Conservation (phyloP, 176 grass and related monocot species). For the Oryza rufipogon region DNA sequence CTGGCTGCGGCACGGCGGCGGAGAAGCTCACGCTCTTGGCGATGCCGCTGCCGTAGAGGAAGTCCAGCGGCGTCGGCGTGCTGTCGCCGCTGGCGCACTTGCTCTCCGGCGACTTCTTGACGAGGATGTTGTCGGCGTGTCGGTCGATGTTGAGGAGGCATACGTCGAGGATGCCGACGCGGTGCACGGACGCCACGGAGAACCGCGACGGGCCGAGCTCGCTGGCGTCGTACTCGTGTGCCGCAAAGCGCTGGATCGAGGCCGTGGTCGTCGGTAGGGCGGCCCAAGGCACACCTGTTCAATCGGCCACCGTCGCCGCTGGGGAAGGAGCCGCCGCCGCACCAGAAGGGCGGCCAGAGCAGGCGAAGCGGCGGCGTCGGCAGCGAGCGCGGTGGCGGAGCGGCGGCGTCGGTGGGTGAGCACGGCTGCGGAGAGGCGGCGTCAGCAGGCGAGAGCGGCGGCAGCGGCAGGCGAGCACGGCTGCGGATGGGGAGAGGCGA, state of each 20-base stretch:
- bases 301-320: too few relatives aligned
- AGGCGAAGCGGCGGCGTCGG: too few relatives aligned
- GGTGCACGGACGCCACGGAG: constrained; percentile 72
- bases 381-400: too few relatives aligned
- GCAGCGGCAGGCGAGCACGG: too few relatives aligned
- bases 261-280: constrained; percentile 50
- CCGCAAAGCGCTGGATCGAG: constrained; percentile 81
- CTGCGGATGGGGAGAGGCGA: too few relatives aligned
- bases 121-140: constrained; percentile 95
- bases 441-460: too few relatives aligned
- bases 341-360: too few relatives aligned
- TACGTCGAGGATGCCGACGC: constrained; percentile 88
- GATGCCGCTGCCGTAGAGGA: constrained; percentile 1
- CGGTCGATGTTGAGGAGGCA: constrained; percentile 95
- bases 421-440: too few relatives aligned
- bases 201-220: constrained; percentile 88
- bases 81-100: neutral
- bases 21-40: constrained; percentile 59
- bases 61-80: constrained; percentile 44
- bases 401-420: too few relatives aligned
- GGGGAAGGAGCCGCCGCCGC: too few relatives aligned
- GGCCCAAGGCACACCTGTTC: neutral
- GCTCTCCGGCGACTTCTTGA: constrained; percentile 46
- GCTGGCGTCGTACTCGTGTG: constrained; percentile 80
- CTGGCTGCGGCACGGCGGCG: neutral